Conservation (phyloP, 768 basidiomycete genomes). For the Kondoa subrosea region DNA sequence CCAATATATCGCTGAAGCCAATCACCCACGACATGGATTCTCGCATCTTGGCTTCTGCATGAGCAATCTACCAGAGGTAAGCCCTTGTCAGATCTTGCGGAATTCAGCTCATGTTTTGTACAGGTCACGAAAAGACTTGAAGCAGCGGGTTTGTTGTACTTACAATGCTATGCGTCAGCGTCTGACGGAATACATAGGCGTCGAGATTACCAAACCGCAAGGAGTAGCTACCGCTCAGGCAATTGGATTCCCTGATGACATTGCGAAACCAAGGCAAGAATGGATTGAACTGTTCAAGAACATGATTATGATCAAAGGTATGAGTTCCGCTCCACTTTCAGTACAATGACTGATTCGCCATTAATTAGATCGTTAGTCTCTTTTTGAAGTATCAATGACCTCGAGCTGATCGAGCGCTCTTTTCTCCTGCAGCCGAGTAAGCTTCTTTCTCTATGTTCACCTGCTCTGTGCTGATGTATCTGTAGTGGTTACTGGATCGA, state of each 20-base stretch:
- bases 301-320: neutral
- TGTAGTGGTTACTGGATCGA: neutral
- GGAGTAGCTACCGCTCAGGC: neutral
- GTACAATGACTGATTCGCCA: too few species aligned
- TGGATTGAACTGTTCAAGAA: neutral
- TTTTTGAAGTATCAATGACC: too few species aligned
- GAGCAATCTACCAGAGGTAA: neutral
- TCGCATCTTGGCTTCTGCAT: neutral
- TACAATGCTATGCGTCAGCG: neutral
- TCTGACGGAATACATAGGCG: neutral
- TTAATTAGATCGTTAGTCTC: too few species aligned
- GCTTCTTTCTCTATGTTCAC: neutral
- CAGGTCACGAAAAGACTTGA: neutral
- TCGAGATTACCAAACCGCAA: neutral
- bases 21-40: neutral
- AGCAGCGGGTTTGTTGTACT: neutral
- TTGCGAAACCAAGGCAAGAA: neutral
- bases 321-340: too few species aligned
- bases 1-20: neutral
- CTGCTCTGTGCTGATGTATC: neutral
- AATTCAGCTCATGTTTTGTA: too few species aligned
- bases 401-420: too few species aligned
- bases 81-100: too few species aligned
- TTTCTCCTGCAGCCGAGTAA: too few species aligned
- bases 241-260: neutral